Base-by-base conservation (phyloP, 1,139 yeast species). In the Candida tetrigidarum region DNA sequence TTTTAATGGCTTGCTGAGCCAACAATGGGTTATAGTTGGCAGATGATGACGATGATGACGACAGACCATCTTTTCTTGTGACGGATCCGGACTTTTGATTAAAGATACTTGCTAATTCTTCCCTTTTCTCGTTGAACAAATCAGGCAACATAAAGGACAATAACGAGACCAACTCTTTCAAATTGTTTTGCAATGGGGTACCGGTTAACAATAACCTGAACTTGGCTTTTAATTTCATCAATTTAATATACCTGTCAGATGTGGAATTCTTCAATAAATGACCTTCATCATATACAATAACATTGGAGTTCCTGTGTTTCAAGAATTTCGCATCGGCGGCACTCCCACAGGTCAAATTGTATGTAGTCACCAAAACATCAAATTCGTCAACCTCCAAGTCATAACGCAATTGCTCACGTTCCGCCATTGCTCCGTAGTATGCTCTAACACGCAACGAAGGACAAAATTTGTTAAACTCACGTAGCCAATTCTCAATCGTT, bases 251-350 rank as follows among this genome's bases (percentile, higher is more conserved):
- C 56, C 99, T 77, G 56, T 92, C 98, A 12, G 95, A 83, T 51
- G 81, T 76, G 2, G 97, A 88, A 64, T 95, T 93, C 62, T 93
- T 93, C 55, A 93, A 74, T 86, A 93, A 83, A 66, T 93, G 99
- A 0, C 99, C 99, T 70, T 93, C 99, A 64, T 93, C 99, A 59
- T 90, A 93, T 0, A 93, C 95, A 50, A 96, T 83, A 50, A 87
- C 89, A 63, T 95, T 90, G 64, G 93, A 95, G 36, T 81, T 75
- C 55, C 84, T 82, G 51, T 80, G 76, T 59, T 83, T 83, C 54
- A 93, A 73, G 57, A 93, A 93, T 40, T 85, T 80, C 54, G 85
- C 83, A 63, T 93, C 99, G 38, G 80, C 78, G 52, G 90, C 83
- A 34, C 88, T 80, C 9, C 97, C 97, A 14, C 96, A 83, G 0